phyloP scores from a whole-genome alignment of 371 early-diverging fungal genomes.

The Catenaria anguillulae region DNA sequence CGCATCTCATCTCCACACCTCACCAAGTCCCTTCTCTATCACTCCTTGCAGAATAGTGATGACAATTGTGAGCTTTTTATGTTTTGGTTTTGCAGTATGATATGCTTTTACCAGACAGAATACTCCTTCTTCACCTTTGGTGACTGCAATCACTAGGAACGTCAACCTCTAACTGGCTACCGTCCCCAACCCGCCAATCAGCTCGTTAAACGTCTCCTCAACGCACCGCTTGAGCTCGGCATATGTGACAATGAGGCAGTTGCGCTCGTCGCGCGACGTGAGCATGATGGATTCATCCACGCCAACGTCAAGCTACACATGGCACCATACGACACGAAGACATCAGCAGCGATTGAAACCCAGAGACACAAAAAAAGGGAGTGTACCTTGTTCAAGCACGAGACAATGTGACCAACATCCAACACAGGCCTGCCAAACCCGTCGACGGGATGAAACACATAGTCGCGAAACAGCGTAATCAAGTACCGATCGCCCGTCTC shows the following conservation, averaged over 20 bases:
- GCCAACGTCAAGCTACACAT: conserved; percentile 82
- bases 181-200: conserved; percentile 18
- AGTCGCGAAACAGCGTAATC: conserved; percentile 87
- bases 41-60: too few species aligned
- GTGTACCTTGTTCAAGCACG: conserved; percentile 83
- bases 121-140: too few species aligned
- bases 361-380: background rate
- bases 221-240: conserved; percentile 77
- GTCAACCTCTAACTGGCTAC: too few species aligned
- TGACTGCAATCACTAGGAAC: too few species aligned
- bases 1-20: too few species aligned
- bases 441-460: conserved; percentile 90
- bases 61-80: too few species aligned
- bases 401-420: conserved; percentile 80
- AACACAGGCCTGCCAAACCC: conserved; percentile 67
- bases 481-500: conserved; percentile 93
- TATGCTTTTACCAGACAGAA: too few species aligned
- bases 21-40: too few species aligned
- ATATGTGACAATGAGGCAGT: conserved; percentile 84
- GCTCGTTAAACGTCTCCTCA: conserved; percentile 58
- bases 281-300: conserved; percentile 78
- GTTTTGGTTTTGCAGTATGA: too few species aligned
- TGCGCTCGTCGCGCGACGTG: conserved; percentile 80
- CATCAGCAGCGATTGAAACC: conserved; percentile 1
- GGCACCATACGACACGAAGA: background rate